phyloP scores from a whole-genome alignment of 2,329 filamentous ascomycete species.

The Xylaria sp. region DNA sequence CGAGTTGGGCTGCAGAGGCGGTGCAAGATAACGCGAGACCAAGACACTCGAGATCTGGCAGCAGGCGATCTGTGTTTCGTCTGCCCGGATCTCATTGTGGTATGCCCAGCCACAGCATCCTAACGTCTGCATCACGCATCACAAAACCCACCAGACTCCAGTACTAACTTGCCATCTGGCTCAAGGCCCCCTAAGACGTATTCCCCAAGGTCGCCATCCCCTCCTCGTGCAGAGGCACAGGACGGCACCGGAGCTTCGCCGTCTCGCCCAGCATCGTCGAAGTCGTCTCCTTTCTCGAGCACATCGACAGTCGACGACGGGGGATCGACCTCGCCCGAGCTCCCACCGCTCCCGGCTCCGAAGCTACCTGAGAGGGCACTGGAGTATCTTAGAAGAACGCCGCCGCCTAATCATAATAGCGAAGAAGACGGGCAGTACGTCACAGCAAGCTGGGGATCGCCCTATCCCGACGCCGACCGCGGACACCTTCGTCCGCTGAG shows the following conservation, averaged over 20 bases:
- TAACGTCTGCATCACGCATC: constrained; percentile 7
- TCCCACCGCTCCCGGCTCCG: constrained; percentile 63
- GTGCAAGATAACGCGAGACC: constrained; percentile 23
- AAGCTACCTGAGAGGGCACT: constrained; percentile 58
- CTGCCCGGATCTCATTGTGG: constrained; percentile 61
- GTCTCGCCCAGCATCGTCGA: constrained; percentile 44
- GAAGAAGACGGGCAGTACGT: constrained; percentile 51
- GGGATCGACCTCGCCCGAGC: constrained; percentile 56
- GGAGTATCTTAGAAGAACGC: constrained; percentile 56
- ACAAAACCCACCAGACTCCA: constrained; percentile 8
- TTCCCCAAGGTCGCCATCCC: constrained; percentile 52
- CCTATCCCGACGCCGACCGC: constrained; percentile 71
- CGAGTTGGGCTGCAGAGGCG: constrained; percentile 8
- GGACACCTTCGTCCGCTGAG: constrained; percentile 53
- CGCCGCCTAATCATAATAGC: constrained; percentile 35
- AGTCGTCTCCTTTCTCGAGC: constrained; percentile 63
- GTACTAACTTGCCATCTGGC: constrained; percentile 15
- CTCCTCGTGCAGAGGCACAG: constrained; percentile 65
- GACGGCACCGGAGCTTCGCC: constrained; percentile 51
- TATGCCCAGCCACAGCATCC: constrained; percentile 18
- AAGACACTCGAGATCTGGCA: constrained; percentile 53
- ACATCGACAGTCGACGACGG: constrained; percentile 62
- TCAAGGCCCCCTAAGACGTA: constrained; percentile 57
- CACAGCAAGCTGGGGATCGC: constrained; percentile 90
- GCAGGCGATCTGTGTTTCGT: constrained; percentile 62